phyloP scores from a whole-genome alignment of 352 stramenopile genomes.

The Pythium rishiriense region DNA sequence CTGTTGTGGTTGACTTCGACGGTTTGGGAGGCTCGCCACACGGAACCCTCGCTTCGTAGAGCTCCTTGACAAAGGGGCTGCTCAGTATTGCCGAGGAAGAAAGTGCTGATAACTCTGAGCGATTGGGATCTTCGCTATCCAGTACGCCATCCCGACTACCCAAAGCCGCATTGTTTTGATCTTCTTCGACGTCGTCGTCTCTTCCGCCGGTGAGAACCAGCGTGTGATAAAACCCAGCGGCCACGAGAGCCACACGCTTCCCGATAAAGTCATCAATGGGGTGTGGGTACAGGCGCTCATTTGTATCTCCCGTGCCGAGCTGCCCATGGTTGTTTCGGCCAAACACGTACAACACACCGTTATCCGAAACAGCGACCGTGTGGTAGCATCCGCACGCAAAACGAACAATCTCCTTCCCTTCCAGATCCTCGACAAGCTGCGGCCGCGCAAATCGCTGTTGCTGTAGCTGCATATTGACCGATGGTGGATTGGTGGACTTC shows the following conservation, averaged over 20 bases:
- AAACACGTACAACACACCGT: slow-evolving; percentile 92
- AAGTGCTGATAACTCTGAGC: neutral
- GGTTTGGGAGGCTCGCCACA: slow-evolving; percentile 3
- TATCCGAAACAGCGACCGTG: slow-evolving; percentile 84
- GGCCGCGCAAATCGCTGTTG: slow-evolving; percentile 66
- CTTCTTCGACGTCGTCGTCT: slow-evolving; percentile 47
- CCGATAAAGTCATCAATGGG: slow-evolving; percentile 90
- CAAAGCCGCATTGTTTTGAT: slow-evolving; percentile 8
- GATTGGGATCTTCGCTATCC: neutral
- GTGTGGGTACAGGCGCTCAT: slow-evolving; percentile 82
- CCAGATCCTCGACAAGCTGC: slow-evolving; percentile 63
- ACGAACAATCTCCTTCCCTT: slow-evolving; percentile 82
- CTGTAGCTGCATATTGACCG: slow-evolving; percentile 61
- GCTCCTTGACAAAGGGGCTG: slow-evolving; percentile 1
- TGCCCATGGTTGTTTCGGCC: slow-evolving; percentile 95
- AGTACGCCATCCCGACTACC: neutral
- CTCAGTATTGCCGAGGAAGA: neutral
- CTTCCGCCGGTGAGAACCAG: slow-evolving; percentile 85
- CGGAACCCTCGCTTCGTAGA: neutral
- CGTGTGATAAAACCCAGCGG: slow-evolving; percentile 93
- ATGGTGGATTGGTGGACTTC: slow-evolving; percentile 31
- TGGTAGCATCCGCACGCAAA: slow-evolving; percentile 93
- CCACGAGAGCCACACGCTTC: slow-evolving; percentile 86
- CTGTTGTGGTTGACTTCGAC: neutral
- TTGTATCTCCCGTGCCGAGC: slow-evolving; percentile 89